These are phyloP conservation scores for Penicillium salamii DNA, from an alignment of 495 filamentous ascomycete species.

Conservation along the genomic window DNA sequence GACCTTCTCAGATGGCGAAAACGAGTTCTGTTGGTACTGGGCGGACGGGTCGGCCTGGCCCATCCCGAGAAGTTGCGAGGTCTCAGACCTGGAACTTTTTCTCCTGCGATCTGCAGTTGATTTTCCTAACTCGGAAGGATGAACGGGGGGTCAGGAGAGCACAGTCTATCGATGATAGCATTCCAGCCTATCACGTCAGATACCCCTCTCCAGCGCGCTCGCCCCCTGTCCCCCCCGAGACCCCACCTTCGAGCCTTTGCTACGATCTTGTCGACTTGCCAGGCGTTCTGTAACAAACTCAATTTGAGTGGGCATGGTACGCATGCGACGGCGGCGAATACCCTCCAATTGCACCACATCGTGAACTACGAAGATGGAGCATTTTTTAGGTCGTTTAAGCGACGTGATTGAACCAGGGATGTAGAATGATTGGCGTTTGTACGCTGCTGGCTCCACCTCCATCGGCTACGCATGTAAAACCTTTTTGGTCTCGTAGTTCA, in stretches of 20 bases:
- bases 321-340: background rate
- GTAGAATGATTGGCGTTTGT: too few species aligned
- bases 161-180: background rate
- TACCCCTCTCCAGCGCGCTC: background rate
- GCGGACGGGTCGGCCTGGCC: background rate
- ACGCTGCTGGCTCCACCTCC: background rate
- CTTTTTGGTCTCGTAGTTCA: background rate
- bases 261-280: background rate
- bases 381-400: background rate
- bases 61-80: background rate
- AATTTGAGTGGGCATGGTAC: background rate
- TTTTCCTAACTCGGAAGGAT: background rate
- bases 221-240: background rate
- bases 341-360: background rate
- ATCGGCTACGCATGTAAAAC: background rate
- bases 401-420: background rate
- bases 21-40: background rate
- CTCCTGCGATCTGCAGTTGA: background rate
- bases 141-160: background rate
- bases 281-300: background rate
- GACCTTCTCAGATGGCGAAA: background rate
- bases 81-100: background rate
- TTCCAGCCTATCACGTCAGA: background rate
- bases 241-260: too few species aligned
- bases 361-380: background rate